A percentile compares a stretch with the other conserved stretches of the same genome.
phyloP scores from a whole-genome alignment of 2,329 filamentous ascomycete genomes.

The Apiospora saccharicola region DNA sequence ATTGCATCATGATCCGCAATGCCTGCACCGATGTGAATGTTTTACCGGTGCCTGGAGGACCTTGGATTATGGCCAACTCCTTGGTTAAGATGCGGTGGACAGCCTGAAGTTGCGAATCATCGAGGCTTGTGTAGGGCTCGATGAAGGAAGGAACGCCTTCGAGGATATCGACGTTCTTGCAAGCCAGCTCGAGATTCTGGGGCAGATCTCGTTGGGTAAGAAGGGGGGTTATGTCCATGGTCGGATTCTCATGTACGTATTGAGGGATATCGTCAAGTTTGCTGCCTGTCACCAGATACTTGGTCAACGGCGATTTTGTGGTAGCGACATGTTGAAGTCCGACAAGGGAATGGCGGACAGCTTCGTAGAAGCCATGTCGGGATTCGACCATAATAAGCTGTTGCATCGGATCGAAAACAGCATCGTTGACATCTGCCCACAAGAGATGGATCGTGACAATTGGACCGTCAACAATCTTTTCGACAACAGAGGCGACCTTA shows the following conservation, averaged over 20 bases:
- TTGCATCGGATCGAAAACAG: conserved; percentile 70
- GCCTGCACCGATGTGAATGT: conserved; percentile 82
- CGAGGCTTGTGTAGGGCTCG: conserved; percentile 55
- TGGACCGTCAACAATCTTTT: conserved; percentile 69
- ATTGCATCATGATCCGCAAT: conserved; percentile 69
- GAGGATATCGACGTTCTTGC: conserved; percentile 34
- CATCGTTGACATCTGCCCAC: conserved; percentile 67
- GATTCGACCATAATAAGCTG: conserved; percentile 84
- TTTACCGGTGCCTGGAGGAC: conserved; percentile 79
- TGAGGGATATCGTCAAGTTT: conserved; percentile 39
- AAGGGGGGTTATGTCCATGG: conserved; percentile 45
- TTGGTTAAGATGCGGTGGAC: conserved; percentile 75
- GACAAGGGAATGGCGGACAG: conserved; percentile 73
- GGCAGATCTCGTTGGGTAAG: conserved; percentile 36
- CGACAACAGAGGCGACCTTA: conserved; percentile 75
- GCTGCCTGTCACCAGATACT: conserved; percentile 64
- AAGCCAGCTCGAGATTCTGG: conserved; percentile 9
- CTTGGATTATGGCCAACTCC: conserved; percentile 79
- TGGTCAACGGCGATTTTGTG: conserved; percentile 63
- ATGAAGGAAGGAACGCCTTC: conserved; percentile 38
- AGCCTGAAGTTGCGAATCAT: conserved; percentile 74
- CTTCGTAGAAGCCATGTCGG: conserved; percentile 78
- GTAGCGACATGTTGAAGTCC: conserved; percentile 69
- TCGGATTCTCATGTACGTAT: conserved; percentile 42
- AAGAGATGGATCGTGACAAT: conserved; percentile 80